Conservation (phyloP, 306 rosid genomes). For the Astragalus glycyphyllos region DNA sequence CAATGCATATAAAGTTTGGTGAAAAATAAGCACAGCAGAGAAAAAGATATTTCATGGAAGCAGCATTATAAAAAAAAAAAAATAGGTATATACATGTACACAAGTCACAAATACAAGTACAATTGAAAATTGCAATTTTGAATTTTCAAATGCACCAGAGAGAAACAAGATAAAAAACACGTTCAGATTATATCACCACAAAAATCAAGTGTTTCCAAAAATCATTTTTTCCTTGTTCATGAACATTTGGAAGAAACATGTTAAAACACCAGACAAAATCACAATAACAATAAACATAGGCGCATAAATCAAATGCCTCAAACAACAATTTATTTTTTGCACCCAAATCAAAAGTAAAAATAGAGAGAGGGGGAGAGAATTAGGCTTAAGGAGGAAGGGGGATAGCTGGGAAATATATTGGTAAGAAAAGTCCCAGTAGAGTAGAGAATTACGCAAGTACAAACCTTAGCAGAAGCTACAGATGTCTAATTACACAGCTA, state of each 20-base stretch:
- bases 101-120: background rate
- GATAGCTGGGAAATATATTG: background rate
- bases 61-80: background rate
- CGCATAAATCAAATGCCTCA: background rate
- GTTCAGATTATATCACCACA: background rate
- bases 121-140: too few relatives aligned
- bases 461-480: background rate
- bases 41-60: background rate
- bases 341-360: background rate
- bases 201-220: background rate
- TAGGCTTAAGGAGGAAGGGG: background rate
- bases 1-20: background rate
- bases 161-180: background rate
- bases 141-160: too few relatives aligned
- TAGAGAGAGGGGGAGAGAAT: background rate
- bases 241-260: background rate
- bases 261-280: background rate
- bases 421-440: background rate
- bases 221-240: too few relatives aligned
- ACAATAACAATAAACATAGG: background rate
- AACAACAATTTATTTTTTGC: background rate
- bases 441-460: background rate
- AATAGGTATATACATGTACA: background rate
- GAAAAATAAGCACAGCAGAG: background rate
- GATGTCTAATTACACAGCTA: background rate